Conservation (phyloP, 345 rosid species). For the Erucastrum elatum region DNA sequence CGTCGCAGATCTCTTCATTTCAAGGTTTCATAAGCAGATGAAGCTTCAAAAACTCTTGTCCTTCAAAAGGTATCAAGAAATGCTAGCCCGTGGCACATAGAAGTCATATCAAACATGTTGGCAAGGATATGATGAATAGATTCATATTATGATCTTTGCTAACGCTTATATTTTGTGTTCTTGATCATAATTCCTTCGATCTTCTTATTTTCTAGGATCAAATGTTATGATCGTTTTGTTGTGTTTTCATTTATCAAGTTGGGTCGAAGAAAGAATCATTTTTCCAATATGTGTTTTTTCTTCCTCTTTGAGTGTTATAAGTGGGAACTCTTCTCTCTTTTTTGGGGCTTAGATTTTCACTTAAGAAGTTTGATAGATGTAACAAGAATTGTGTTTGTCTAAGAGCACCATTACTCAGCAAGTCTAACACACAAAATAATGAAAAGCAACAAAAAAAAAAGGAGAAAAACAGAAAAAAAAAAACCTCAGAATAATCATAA, state of each 20-base stretch:
- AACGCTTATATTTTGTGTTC: constrained; percentile 18
- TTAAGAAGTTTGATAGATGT: too few species aligned
- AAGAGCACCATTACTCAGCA: too few species aligned
- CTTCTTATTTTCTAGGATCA: not conserved
- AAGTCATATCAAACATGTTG: not conserved
- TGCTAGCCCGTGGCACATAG: constrained; percentile 51
- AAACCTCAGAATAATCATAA: not conserved
- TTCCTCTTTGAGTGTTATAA: not conserved
- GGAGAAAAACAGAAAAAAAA: too few species aligned
- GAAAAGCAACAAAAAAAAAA: too few species aligned
- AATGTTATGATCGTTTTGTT: constrained; percentile 2
- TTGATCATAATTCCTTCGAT: not conserved
- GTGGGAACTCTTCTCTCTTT: too few species aligned
- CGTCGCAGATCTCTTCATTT: constrained; percentile 77
- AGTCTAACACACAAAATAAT: too few species aligned
- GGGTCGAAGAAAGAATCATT: constrained; percentile 3
- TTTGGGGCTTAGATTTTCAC: too few species aligned
- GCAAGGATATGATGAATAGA: constrained; percentile 8
- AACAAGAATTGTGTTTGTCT: too few species aligned
- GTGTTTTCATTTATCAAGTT: constrained; percentile 6
- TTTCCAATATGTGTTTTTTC: constrained; percentile 12
- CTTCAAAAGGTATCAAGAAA: constrained; percentile 68
- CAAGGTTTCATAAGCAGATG: constrained; percentile 76
- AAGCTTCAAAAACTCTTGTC: constrained; percentile 79
- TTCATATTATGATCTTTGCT: constrained; percentile 20